Conservation (phyloP, 2,329 filamentous ascomycete genomes). For the Gaeumannomyces tritici region DNA sequence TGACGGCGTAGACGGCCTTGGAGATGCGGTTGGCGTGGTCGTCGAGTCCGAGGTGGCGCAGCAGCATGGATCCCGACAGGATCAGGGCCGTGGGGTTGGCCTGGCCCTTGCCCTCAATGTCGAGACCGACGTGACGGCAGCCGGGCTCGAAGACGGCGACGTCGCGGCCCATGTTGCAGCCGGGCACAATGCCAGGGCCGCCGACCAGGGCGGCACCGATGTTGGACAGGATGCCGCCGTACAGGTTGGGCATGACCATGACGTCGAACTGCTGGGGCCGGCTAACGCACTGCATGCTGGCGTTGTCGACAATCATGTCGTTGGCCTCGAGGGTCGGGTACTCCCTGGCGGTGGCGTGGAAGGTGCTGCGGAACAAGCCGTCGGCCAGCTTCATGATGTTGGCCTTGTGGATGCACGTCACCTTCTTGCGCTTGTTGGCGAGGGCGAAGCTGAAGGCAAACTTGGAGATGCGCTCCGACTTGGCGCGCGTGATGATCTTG, state of each 20-base stretch:
- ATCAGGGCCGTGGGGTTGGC: constrained; percentile 96
- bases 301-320: constrained; percentile 99
- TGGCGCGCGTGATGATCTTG: constrained; percentile 99
- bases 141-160: constrained; percentile 98
- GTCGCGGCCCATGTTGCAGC: constrained; percentile 99
- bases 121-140: constrained; percentile 97
- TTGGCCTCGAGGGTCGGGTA: constrained; percentile 93
- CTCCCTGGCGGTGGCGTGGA: constrained; percentile 86
- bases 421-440: constrained; percentile 98
- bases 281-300: constrained; percentile 97
- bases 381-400: constrained; percentile 99
- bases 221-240: constrained; percentile 98
- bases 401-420: constrained; percentile 99
- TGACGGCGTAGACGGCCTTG: constrained; percentile 68
- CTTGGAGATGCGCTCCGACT: constrained; percentile 98
- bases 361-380: constrained; percentile 95
- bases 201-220: constrained; percentile 95
- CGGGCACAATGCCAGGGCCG: constrained; percentile 91
- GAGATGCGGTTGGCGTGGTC: constrained; percentile 98
- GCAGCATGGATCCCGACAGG: constrained; percentile 91
- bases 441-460: constrained; percentile 97
- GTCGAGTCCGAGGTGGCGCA: constrained; percentile 93
- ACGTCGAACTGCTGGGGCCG: constrained; percentile 97
- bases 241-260: constrained; percentile 99
- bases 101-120: constrained; percentile 99